These are phyloP conservation scores for Fusarium veterinarium DNA, from an alignment of 2,329 filamentous ascomycete genomes.

Conservation along the genomic window DNA sequence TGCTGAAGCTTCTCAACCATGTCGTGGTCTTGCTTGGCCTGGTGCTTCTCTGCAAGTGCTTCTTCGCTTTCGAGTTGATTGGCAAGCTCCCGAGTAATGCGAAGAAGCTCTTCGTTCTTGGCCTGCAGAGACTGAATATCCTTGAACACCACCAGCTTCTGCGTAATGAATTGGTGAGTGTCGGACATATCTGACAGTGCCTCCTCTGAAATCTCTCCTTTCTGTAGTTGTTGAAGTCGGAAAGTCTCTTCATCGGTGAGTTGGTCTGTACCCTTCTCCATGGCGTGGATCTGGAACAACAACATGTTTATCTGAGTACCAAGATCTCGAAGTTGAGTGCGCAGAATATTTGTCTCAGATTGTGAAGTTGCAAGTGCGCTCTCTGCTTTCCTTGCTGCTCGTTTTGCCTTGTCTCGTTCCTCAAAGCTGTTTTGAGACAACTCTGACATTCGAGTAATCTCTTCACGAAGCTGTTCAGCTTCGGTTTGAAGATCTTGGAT, in stretches of 20 bases:
- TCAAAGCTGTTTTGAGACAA: slow-evolving; percentile 84
- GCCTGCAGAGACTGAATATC: slow-evolving; percentile 85
- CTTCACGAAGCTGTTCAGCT: slow-evolving; percentile 80
- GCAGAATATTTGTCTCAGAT: slow-evolving; percentile 80
- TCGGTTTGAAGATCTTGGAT: slow-evolving; percentile 87
- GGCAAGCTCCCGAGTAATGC: slow-evolving; percentile 84
- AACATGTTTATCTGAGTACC: slow-evolving; percentile 92
- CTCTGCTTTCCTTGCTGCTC: slow-evolving; percentile 82
- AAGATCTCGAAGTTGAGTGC: slow-evolving; percentile 88
- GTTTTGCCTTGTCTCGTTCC: slow-evolving; percentile 82
- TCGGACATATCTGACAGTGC: slow-evolving; percentile 80
- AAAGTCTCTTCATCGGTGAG: slow-evolving; percentile 77
- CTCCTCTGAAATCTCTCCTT: slow-evolving; percentile 78
- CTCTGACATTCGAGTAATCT: slow-evolving; percentile 86
- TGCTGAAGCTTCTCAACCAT: slow-evolving; percentile 79
- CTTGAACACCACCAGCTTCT: slow-evolving; percentile 90
- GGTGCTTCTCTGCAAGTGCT: slow-evolving; percentile 73
- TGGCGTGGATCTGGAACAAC: slow-evolving; percentile 85
- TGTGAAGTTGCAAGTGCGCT: slow-evolving; percentile 73
- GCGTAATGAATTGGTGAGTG: slow-evolving; percentile 88
- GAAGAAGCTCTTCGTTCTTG: slow-evolving; percentile 87
- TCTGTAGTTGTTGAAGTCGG: slow-evolving; percentile 81
- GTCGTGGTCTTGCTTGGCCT: slow-evolving; percentile 72
- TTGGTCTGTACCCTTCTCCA: slow-evolving; percentile 80
- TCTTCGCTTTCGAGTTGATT: slow-evolving; percentile 93